Evolutionary conservation across 495 filamentous ascomycete species (phyloP).

Genomic region (Tuber umbilicatum): DNA sequence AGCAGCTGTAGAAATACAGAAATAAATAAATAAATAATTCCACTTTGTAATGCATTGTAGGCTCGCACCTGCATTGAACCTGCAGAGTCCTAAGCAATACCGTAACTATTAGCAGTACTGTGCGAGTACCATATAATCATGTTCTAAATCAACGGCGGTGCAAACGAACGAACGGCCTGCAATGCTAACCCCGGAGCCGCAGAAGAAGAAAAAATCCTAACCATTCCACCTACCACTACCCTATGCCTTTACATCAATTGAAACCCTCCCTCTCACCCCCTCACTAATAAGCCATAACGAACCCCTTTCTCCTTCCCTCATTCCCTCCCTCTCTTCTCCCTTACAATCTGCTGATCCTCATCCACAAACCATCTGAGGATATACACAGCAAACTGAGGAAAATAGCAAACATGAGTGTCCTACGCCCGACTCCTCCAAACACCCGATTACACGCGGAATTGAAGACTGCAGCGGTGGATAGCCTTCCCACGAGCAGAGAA

Average conservation of each 20-base stretch:
- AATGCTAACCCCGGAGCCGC: background rate
- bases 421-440: background rate
- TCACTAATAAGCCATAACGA: background rate
- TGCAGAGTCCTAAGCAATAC: background rate
- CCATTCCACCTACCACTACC: background rate
- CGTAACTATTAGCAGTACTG: background rate
- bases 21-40: background rate
- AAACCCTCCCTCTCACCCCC: background rate
- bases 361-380: background rate
- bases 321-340: background rate
- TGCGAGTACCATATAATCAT: background rate
- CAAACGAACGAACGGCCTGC: background rate
- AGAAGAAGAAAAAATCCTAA: background rate
- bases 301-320: background rate
- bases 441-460: background rate
- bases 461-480: constrained; percentile 27
- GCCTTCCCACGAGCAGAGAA: constrained; percentile 38
- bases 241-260: background rate
- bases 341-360: background rate
- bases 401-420: constrained; percentile 1
- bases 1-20: background rate
- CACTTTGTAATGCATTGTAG: background rate
- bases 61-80: background rate
- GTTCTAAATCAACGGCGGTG: background rate
- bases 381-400: background rate